A percentile compares a stretch with the other conserved stretches of the same genome.
Conservation (phyloP, 305 asterid species). For the Fraxinus albicans region DNA sequence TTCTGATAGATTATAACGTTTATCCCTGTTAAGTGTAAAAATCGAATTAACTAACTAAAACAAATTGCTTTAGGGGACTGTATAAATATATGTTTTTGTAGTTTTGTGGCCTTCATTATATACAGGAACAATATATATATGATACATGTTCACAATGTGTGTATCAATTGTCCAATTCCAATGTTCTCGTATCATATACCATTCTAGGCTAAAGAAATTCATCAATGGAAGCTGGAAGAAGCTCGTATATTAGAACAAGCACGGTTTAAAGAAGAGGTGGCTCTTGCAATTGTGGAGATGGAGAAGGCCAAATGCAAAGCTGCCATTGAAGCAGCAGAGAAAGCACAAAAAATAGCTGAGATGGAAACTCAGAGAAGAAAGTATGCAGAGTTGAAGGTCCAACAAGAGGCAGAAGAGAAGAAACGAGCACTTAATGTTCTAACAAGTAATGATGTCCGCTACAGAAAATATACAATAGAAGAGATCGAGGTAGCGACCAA, state of each 20-base stretch:
- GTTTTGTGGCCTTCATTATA: background rate
- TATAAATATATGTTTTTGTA: background rate
- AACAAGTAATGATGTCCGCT: slow-evolving; percentile 50
- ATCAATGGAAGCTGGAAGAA: slow-evolving; percentile 44
- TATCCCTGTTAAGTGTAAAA: background rate
- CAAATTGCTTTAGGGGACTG: background rate
- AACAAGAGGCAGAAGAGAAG: slow-evolving; percentile 53
- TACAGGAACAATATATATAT: background rate
- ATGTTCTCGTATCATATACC: background rate
- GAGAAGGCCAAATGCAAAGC: slow-evolving; percentile 73
- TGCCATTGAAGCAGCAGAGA: slow-evolving; percentile 75
- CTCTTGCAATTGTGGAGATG: slow-evolving; percentile 49
- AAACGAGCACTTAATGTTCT: slow-evolving; percentile 43
- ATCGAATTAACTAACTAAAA: background rate
- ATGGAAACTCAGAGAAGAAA: slow-evolving; percentile 54
- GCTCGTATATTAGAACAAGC: slow-evolving; percentile 49
- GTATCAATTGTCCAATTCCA: background rate
- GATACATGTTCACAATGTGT: background rate
- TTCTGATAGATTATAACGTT: background rate
- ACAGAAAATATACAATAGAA: slow-evolving; percentile 56
- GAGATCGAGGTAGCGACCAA: slow-evolving; percentile 64
- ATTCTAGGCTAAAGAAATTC: slow-evolving; percentile 13
- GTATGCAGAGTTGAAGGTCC: slow-evolving; percentile 53
- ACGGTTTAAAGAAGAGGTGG: slow-evolving; percentile 50
- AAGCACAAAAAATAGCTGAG: slow-evolving; percentile 68